A percentile compares a stretch with the other conserved stretches of the same genome.
phyloP scores from a whole-genome alignment of 352 stramenopile genomes.

The Aphanomyces stellatus region DNA sequence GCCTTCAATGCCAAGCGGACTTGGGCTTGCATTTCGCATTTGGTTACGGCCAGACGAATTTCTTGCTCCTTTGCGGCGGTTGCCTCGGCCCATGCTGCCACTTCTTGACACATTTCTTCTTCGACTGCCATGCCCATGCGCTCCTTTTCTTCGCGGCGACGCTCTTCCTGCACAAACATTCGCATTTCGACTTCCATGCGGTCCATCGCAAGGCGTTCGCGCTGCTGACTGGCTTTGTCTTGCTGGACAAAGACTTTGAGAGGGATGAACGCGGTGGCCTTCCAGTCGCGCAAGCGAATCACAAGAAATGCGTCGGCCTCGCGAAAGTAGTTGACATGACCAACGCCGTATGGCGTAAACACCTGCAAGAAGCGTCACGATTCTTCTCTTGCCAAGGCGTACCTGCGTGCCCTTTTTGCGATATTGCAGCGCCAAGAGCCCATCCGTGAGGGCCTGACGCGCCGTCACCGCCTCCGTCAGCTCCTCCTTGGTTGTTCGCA shows the following conservation, averaged over 20 bases:
- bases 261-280: conserved; percentile 42
- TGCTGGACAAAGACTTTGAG: conserved; percentile 33
- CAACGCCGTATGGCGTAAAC: conserved; percentile 40
- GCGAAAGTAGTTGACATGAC: conserved; percentile 39
- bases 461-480: conserved; percentile 23
- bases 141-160: not conserved
- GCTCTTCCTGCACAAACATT: not conserved
- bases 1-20: not conserved
- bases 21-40: conserved; percentile 6
- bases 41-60: not conserved
- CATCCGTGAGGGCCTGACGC: conserved; percentile 19
- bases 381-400: not conserved
- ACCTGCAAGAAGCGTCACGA: not conserved
- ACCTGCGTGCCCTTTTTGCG: conserved; percentile 31
- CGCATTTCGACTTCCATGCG: not conserved
- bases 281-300: conserved; percentile 34
- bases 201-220: conserved; percentile 38
- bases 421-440: conserved; percentile 39
- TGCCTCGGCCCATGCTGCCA: not conserved
- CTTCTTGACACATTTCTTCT: conserved; percentile 6
- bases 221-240: conserved; percentile 38
- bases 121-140: not conserved
- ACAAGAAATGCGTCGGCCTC: conserved; percentile 42
- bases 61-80: not conserved
- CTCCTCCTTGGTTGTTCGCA: conserved; percentile 8